phyloP scores from a whole-genome alignment of 441 rosid genomes.

The Manihot esculenta region DNA sequence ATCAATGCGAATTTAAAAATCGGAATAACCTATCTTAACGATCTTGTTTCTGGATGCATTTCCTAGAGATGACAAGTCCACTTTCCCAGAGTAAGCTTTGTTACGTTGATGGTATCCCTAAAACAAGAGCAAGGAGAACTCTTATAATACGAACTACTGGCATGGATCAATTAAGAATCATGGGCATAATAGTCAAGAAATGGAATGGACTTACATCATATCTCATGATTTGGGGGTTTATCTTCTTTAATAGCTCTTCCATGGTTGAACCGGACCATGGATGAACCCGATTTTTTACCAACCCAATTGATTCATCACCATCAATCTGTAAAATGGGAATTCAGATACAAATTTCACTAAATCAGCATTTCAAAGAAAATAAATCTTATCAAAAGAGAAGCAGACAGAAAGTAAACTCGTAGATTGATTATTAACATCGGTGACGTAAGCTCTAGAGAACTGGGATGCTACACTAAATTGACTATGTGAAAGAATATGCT shows the following conservation, averaged over 20 bases:
- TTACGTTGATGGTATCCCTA: conserved; percentile 72
- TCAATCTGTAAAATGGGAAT: conserved; percentile 41
- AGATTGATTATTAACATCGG: not conserved
- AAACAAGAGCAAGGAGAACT: conserved; percentile 25
- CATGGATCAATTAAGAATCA: conserved; percentile 17
- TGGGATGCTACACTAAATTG: not conserved
- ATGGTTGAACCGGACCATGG: conserved; percentile 75
- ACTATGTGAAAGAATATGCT: no score
- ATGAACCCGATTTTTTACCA: conserved; percentile 36
- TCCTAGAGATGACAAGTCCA: conserved; percentile 52
- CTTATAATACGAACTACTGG: conserved; percentile 14
- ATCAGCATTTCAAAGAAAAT: not conserved
- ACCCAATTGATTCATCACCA: conserved; percentile 21
- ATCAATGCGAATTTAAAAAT: not conserved
- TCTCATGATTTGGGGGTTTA: conserved; percentile 46
- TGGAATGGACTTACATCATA: conserved; percentile 49
- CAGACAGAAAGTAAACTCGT: not conserved
- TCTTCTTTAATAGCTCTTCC: conserved; percentile 49
- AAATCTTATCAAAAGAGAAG: not conserved
- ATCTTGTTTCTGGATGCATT: conserved; percentile 72
- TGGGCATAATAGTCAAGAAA: not conserved
- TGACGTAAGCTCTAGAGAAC: not conserved
- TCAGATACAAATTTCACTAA: not conserved
- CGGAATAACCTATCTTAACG: conserved; percentile 64
- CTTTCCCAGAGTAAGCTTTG: conserved; percentile 70